Evolutionary conservation across 129 eudicot genomes (phyloP).

Genomic region (carrot (Daucus carota)): DNA sequence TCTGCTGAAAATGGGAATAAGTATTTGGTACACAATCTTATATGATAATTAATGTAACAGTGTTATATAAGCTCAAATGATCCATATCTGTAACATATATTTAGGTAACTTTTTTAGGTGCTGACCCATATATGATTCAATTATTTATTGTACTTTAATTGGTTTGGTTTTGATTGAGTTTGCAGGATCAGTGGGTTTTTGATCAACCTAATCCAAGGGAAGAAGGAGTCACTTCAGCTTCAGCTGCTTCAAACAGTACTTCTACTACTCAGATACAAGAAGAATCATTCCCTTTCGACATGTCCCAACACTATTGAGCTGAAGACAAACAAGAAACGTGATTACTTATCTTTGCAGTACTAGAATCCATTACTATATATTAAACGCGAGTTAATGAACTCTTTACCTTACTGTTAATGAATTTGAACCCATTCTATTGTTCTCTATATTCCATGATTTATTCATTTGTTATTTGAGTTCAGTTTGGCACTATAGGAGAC

Average conservation of each 20-base stretch:
- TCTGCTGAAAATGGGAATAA: background rate
- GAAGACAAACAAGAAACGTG: background rate
- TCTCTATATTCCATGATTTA: too few species aligned
- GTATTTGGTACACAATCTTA: background rate
- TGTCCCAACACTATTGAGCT: too few species aligned
- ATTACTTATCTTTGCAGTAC: background rate
- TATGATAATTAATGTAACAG: background rate
- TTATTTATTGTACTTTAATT: too few species aligned
- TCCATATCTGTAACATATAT: background rate
- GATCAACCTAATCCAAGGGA: slow-evolving; percentile 6
- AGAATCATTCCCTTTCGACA: background rate
- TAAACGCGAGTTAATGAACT: background rate
- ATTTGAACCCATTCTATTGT: too few species aligned
- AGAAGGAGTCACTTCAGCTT: background rate
- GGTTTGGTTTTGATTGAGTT: background rate
- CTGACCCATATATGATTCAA: too few species aligned
- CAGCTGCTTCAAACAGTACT: background rate
- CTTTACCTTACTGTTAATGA: background rate
- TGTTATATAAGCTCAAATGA: background rate
- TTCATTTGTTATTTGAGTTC: too few species aligned
- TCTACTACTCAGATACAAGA: background rate
- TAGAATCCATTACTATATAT: background rate
- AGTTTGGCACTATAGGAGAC: too few species aligned
- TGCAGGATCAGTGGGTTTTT: slow-evolving; percentile 6
- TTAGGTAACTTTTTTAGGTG: background rate